Evolutionary conservation across 345 rosid genomes (phyloP).

Genomic region (Brassica juncea): DNA sequence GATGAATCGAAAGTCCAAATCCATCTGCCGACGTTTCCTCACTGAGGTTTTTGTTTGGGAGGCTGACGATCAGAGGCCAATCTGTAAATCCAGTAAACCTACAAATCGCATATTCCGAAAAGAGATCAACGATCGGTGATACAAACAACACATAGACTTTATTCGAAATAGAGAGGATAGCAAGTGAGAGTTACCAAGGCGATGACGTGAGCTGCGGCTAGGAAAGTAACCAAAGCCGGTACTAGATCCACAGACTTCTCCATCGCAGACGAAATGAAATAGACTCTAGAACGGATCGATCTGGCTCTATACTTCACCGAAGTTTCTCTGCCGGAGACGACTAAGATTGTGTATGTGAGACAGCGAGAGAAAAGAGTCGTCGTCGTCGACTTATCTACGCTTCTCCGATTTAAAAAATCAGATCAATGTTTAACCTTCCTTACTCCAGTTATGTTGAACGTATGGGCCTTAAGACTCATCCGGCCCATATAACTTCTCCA

Average conservation of each 20-base stretch:
- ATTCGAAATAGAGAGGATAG: background rate
- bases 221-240: conserved; percentile 59
- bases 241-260: conserved; percentile 57
- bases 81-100: conserved; percentile 86
- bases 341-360: background rate
- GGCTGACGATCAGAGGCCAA: conserved; percentile 77
- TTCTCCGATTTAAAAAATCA: conserved; percentile 29
- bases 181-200: conserved; percentile 54
- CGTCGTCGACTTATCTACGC: conserved; percentile 8
- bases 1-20: background rate
- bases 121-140: background rate
- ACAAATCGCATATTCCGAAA: conserved; percentile 3
- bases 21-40: conserved; percentile 19
- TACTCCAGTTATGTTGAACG: background rate
- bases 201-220: conserved; percentile 75
- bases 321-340: conserved; percentile 33
- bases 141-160: background rate
- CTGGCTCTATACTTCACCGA: background rate
- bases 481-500: background rate
- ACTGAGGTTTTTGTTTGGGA: conserved; percentile 65
- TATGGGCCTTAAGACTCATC: conserved; percentile 9
- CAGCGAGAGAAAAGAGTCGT: conserved; percentile 27
- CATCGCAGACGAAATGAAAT: background rate
- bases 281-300: background rate
- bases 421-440: background rate